Percentiles rank a stretch among this genome's conserved stretches.
Conservation (phyloP, 192 early-diverging fungal genomes). For the Backusella circina region DNA sequence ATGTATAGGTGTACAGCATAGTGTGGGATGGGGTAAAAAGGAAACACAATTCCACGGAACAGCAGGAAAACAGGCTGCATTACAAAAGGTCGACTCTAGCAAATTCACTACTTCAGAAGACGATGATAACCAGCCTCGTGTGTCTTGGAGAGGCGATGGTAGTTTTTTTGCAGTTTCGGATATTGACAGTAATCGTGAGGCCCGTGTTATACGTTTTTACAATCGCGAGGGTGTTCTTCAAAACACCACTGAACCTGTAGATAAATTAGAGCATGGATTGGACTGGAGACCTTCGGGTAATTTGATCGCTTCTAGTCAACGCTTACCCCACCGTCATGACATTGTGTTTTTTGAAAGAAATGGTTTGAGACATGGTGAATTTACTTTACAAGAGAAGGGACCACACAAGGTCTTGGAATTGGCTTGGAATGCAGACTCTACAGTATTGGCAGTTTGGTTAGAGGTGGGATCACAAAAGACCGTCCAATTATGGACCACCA, state of each 20-base stretch:
- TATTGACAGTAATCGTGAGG: constrained; percentile 47
- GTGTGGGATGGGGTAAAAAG: constrained; percentile 95
- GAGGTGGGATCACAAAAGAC: constrained; percentile 20
- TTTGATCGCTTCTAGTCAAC: constrained; percentile 78
- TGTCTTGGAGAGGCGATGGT: constrained; percentile 93
- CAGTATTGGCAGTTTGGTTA: constrained; percentile 74
- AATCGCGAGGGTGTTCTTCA: constrained; percentile 85
- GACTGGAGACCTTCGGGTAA: constrained; percentile 86
- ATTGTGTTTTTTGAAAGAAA: constrained; percentile 95
- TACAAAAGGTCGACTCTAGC: constrained; percentile 39
- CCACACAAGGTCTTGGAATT: constrained; percentile 53
- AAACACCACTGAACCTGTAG: constrained; percentile 74
- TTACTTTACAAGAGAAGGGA: constrained; percentile 62
- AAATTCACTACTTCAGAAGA: constrained; percentile 46
- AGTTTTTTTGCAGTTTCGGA: constrained; percentile 76
- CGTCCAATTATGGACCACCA: constrained; percentile 88
- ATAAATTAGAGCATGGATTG: constrained; percentile 71
- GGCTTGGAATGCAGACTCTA: constrained; percentile 90
- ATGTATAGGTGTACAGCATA: constrained; percentile 56
- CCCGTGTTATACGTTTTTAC: constrained; percentile 72
- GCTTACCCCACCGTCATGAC: constrained; percentile 74
- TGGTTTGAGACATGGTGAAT: constrained; percentile 91
- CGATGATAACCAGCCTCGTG: constrained; percentile 68
- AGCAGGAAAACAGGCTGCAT: constrained; percentile 73
- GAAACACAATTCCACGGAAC: constrained; percentile 98